A percentile compares a stretch with the other conserved stretches of the same genome.
Conservation (phyloP, 2,329 filamentous ascomycete genomes). For the Aspergillus sp. region DNA sequence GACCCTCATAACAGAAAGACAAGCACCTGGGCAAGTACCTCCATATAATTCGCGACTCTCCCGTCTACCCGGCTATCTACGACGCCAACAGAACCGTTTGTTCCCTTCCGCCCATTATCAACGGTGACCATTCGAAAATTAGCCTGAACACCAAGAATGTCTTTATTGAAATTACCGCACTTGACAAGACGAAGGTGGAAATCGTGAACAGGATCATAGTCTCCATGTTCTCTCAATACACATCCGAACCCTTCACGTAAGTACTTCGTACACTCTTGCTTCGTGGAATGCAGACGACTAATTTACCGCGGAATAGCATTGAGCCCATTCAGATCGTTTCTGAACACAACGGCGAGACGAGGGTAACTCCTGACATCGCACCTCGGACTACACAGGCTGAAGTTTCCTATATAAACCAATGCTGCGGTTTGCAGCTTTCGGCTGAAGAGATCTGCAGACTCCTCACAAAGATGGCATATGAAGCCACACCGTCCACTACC, state of each 20-base stretch:
- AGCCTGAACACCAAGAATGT: conserved; percentile 86
- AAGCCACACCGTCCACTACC: conserved; percentile 71
- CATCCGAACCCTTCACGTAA: conserved; percentile 76
- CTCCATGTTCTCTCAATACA: conserved; percentile 95
- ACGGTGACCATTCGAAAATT: conserved; percentile 96
- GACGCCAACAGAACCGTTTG: conserved; percentile 84
- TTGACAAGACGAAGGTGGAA: conserved; percentile 92
- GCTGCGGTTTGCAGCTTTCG: conserved; percentile 77
- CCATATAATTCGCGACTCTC: conserved; percentile 90
- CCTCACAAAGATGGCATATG: conserved; percentile 84
- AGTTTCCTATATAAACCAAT: conserved; percentile 89
- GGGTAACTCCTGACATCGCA: conserved; percentile 77
- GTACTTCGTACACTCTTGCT: conserved; percentile 14
- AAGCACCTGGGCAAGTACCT: conserved; percentile 87
- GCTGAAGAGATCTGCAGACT: conserved; percentile 75
- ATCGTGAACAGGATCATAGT: conserved; percentile 95
- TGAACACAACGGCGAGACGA: conserved; percentile 80
- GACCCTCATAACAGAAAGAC: conserved; percentile 63
- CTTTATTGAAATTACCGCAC: conserved; percentile 95
- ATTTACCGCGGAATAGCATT: conserved; percentile 49
- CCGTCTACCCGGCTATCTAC: conserved; percentile 93
- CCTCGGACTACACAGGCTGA: conserved; percentile 77
- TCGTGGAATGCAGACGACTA: background rate
- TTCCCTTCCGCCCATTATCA: conserved; percentile 96
- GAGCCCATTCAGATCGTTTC: conserved; percentile 93